Conservation (phyloP, 345 rosid genomes). For the Citropsis articulata region DNA sequence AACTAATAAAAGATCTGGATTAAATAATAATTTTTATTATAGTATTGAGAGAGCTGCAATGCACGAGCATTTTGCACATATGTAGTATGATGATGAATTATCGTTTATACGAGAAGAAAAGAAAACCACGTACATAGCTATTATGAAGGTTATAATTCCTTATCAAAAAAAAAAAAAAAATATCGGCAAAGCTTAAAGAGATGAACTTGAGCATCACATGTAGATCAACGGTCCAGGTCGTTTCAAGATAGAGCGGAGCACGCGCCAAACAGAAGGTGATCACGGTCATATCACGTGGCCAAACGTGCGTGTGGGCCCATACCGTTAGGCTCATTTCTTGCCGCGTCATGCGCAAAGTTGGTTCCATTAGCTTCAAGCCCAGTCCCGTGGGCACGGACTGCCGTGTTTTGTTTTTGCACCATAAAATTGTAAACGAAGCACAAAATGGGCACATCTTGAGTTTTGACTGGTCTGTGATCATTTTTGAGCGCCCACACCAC, state of each 20-base stretch:
- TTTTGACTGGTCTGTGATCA: background rate
- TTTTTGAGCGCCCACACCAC: background rate
- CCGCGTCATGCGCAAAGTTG: background rate
- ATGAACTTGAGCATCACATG: background rate
- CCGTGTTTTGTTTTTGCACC: background rate
- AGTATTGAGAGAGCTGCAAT: background rate
- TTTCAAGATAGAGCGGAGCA: background rate
- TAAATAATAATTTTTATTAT: no score
- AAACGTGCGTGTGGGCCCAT: background rate
- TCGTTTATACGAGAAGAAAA: no score
- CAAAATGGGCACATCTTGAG: background rate
- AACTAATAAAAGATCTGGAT: background rate
- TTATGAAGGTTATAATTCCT: no score
- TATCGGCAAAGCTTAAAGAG: background rate
- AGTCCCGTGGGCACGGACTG: background rate
- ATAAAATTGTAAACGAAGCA: background rate
- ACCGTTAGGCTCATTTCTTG: background rate
- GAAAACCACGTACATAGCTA: background rate
- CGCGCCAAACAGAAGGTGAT: background rate
- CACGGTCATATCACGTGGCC: conserved; percentile 4
- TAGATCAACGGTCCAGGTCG: conserved; percentile 15
- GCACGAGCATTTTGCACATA: no score
- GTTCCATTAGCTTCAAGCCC: background rate
- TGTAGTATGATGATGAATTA: no score
- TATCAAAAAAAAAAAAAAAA: no score